Percentiles rank a stretch among this genome's conserved stretches.
phyloP scores from a whole-genome alignment of 2,329 filamentous ascomycete species.

The Cercospora sesami region DNA sequence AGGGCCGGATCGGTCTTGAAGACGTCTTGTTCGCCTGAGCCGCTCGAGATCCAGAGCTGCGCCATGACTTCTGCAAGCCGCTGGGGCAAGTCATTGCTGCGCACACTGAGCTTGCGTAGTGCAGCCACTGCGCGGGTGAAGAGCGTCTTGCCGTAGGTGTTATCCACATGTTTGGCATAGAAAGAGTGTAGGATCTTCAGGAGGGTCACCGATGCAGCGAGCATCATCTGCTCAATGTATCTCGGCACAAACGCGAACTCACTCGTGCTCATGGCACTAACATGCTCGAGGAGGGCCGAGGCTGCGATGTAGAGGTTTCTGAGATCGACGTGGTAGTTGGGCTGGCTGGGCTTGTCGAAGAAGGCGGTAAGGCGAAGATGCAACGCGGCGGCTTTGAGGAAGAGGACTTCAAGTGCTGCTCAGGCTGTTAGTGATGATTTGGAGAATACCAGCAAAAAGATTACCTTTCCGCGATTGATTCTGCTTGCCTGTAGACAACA shows the following conservation, averaged over 20 bases:
- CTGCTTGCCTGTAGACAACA: constrained; percentile 36
- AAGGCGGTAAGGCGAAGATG: constrained; percentile 78
- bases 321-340: constrained; percentile 71
- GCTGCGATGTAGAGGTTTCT: constrained; percentile 74
- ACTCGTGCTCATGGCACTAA: constrained; percentile 59
- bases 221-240: constrained; percentile 81
- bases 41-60: constrained; percentile 73
- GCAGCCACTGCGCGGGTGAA: constrained; percentile 71
- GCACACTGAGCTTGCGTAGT: constrained; percentile 71
- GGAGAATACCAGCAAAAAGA: not conserved
- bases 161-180: constrained; percentile 71
- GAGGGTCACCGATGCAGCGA: constrained; percentile 75
- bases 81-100: constrained; percentile 76
- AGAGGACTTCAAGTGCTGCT: constrained; percentile 55
- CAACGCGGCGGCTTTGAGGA: constrained; percentile 70
- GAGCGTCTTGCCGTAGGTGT: constrained; percentile 64
- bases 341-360: constrained; percentile 73
- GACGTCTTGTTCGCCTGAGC: constrained; percentile 33
- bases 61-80: constrained; percentile 81
- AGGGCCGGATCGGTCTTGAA: constrained; percentile 27
- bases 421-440: not conserved
- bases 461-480: constrained; percentile 27
- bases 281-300: constrained; percentile 67
- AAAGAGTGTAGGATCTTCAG: constrained; percentile 75
- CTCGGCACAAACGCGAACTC: constrained; percentile 66